A percentile compares a stretch with the other conserved stretches of the same genome.
Conservation (phyloP, 2,329 filamentous ascomycete genomes). For the Zymoseptoria passerinii region DNA sequence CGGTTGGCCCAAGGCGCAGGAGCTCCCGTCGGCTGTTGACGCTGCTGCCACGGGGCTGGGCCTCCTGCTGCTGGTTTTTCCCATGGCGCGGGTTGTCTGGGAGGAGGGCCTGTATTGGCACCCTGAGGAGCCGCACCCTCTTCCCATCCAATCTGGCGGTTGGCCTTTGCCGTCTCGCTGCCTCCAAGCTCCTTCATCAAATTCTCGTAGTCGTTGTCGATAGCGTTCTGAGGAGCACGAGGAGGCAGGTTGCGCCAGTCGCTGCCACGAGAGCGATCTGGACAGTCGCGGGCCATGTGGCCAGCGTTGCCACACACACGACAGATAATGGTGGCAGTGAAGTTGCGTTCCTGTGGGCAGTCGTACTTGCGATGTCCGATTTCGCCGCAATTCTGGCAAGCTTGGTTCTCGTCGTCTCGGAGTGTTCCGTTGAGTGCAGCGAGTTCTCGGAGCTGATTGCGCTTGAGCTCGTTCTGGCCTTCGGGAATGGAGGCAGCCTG, state of each 20-base stretch:
- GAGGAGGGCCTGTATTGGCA: constrained; percentile 50
- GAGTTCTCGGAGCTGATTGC: constrained; percentile 95
- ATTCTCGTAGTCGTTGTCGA: constrained; percentile 92
- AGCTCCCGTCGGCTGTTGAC: constrained; percentile 17
- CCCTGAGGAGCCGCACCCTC: constrained; percentile 51
- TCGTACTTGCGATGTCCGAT: constrained; percentile 99
- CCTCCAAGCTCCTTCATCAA: constrained; percentile 96
- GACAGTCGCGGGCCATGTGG: constrained; percentile 97
- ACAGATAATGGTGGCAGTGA: constrained; percentile 98
- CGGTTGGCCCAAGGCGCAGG: constrained; percentile 32
- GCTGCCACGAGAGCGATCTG: constrained; percentile 80
- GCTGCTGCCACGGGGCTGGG: constrained; percentile 32
- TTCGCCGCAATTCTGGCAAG: constrained; percentile 97
- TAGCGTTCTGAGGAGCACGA: constrained; percentile 54
- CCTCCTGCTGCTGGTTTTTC: constrained; percentile 24
- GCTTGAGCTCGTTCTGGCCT: constrained; percentile 97
- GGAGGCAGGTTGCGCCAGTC: constrained; percentile 74
- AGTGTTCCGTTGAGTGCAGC: constrained; percentile 97
- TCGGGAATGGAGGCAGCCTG: constrained; percentile 97
- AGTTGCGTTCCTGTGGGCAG: constrained; percentile 95
- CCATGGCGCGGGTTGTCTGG: constrained; percentile 20
- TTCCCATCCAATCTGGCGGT: constrained; percentile 78
- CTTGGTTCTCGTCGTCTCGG: constrained; percentile 97
- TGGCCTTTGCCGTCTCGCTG: constrained; percentile 50
- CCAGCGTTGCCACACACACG: constrained; percentile 96